Percentiles rank a stretch among this genome's conserved stretches.
phyloP scores from a whole-genome alignment of 2,329 filamentous ascomycete genomes.

The Curvularia lunata region DNA sequence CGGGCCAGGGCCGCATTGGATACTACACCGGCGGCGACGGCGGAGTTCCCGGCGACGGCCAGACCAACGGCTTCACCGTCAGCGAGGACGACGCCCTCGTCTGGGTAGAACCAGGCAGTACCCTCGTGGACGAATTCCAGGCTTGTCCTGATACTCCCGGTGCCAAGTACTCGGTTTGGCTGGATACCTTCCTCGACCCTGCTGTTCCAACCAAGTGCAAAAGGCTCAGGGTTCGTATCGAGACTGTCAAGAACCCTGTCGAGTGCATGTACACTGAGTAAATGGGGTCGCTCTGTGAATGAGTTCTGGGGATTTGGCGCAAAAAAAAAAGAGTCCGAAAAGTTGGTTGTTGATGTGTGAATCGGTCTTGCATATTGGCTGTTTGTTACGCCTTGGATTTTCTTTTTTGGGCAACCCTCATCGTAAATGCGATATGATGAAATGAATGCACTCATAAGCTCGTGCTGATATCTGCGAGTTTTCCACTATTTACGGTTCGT shows the following conservation, averaged over 20 bases:
- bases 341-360: background rate
- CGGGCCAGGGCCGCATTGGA: conserved; percentile 62
- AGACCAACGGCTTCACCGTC: conserved; percentile 58
- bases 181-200: conserved; percentile 24
- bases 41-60: conserved; percentile 49
- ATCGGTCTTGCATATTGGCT: background rate
- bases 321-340: background rate
- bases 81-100: conserved; percentile 54
- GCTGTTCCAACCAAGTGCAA: conserved; percentile 45
- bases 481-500: too few relatives aligned
- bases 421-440: background rate
- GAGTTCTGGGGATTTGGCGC: too few relatives aligned
- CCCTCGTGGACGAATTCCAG: too few relatives aligned
- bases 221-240: conserved; percentile 40
- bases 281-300: background rate
- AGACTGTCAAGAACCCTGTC: conserved; percentile 22
- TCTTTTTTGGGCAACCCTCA: background rate
- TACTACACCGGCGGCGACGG: conserved; percentile 60
- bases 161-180: conserved; percentile 46
- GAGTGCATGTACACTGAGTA: conserved; percentile 31
- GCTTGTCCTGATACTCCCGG: conserved; percentile 59
- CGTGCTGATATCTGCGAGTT: too few relatives aligned
- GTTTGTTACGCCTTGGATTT: too few relatives aligned
- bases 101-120: too few relatives aligned
- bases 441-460: background rate